These are phyloP conservation scores for Lotus japonicus DNA, from an alignment of 306 rosid species.

Conservation along the genomic window DNA sequence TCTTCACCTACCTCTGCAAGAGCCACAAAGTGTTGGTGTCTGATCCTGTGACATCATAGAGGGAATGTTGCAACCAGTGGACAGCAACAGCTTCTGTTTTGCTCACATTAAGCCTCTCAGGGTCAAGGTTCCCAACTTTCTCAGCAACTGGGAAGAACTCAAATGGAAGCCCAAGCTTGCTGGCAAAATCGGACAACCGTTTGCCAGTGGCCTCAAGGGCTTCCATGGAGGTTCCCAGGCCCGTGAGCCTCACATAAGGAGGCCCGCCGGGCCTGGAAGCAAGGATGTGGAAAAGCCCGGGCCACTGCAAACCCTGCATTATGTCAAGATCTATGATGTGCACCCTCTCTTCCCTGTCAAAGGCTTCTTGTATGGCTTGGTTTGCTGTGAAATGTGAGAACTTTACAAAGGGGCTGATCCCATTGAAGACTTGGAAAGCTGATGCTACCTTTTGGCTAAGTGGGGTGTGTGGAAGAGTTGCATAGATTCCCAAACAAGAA, in stretches of 20 bases:
- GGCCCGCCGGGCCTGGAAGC: conserved; percentile 96
- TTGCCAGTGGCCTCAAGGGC: conserved; percentile 91
- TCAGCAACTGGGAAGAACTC: conserved; percentile 86
- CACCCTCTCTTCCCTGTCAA: conserved; percentile 83
- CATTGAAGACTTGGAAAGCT: conserved; percentile 94
- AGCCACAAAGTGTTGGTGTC: conserved; percentile 89
- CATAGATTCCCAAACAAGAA: conserved; percentile 84
- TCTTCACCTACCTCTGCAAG: conserved; percentile 64
- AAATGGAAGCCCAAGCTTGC: conserved; percentile 81
- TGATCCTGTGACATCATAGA: conserved; percentile 92
- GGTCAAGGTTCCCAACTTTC: conserved; percentile 76
- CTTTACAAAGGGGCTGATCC: conserved; percentile 88
- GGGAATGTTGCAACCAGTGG: conserved; percentile 97
- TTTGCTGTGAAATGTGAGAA: conserved; percentile 98
- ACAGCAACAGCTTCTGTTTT: conserved; percentile 95
- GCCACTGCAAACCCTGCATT: conserved; percentile 99
- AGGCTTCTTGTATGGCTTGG: conserved; percentile 95
- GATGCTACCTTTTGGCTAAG: conserved; percentile 84
- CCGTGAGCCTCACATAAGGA: conserved; percentile 80
- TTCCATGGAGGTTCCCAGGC: conserved; percentile 81
- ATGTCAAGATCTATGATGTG: conserved; percentile 92
- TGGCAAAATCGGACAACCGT: conserved; percentile 77
- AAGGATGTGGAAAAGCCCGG: conserved; percentile 83
- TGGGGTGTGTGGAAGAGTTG: conserved; percentile 54
- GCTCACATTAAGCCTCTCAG: conserved; percentile 61